These are phyloP conservation scores for Sporothrix pallida DNA, from an alignment of 2,329 filamentous ascomycete genomes.

Conservation along the genomic window DNA sequence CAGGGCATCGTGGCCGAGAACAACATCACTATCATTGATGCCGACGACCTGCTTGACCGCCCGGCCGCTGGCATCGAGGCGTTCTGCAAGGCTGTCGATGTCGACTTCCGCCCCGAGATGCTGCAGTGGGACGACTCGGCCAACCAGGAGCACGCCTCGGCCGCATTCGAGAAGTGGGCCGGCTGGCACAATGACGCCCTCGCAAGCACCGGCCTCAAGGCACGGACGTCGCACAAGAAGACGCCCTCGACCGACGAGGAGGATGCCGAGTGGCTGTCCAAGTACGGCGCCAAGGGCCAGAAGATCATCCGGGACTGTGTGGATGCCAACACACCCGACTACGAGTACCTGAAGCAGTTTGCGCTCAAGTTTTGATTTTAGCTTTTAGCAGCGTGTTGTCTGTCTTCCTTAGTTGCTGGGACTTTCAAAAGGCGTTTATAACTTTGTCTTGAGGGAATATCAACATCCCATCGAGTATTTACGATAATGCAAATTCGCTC, in stretches of 20 bases:
- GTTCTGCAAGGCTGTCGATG: constrained; percentile 81
- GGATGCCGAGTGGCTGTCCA: constrained; percentile 72
- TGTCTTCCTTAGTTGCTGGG: not conserved
- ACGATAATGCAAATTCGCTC: not conserved
- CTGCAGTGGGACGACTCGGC: constrained; percentile 81
- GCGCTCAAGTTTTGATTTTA: constrained; percentile 62
- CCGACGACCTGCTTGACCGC: constrained; percentile 89
- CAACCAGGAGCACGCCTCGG: constrained; percentile 69
- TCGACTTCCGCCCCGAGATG: constrained; percentile 79
- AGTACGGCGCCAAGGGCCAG: constrained; percentile 74
- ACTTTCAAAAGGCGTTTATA: not conserved
- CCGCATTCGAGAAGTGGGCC: constrained; percentile 93
- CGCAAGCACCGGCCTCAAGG: constrained; percentile 75
- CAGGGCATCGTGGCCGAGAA: constrained; percentile 71
- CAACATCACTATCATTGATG: constrained; percentile 86
- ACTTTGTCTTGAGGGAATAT: not conserved
- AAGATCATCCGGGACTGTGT: constrained; percentile 73
- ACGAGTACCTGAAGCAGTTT: constrained; percentile 83
- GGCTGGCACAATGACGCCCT: constrained; percentile 97
- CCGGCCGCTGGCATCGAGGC: constrained; percentile 75
- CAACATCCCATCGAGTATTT: not conserved
- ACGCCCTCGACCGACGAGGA: constrained; percentile 61
- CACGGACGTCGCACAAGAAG: constrained; percentile 64
- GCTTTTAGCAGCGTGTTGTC: not conserved
- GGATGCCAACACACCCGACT: constrained; percentile 72